Percentiles rank a stretch among this genome's conserved stretches.
Conservation (phyloP, 2,329 filamentous ascomycete genomes). For the Neopestalotiopsis sp. region DNA sequence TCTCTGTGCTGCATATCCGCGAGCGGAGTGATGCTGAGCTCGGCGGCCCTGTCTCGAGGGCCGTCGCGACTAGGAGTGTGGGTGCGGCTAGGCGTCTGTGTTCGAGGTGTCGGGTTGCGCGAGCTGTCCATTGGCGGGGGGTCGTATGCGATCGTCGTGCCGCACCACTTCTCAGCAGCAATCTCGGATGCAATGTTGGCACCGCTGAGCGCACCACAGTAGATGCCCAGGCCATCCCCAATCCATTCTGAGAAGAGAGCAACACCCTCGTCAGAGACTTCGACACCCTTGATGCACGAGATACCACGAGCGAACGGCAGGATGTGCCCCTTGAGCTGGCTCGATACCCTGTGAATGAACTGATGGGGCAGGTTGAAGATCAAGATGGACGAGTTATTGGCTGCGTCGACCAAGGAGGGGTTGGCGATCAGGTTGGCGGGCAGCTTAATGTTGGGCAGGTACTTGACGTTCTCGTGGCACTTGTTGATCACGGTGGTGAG, state of each 20-base stretch:
- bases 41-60: constrained; percentile 52
- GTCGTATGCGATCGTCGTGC: constrained; percentile 96
- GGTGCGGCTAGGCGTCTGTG: constrained; percentile 49
- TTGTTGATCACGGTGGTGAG: constrained; percentile 91
- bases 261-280: constrained; percentile 85
- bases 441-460: constrained; percentile 86
- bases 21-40: constrained; percentile 57
- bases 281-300: constrained; percentile 97
- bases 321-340: constrained; percentile 84
- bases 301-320: constrained; percentile 91
- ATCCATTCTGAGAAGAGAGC: constrained; percentile 95
- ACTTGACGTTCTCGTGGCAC: constrained; percentile 96
- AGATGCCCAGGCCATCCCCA: constrained; percentile 87
- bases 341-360: constrained; percentile 88
- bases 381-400: constrained; percentile 83
- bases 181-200: constrained; percentile 97
- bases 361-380: constrained; percentile 97
- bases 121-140: constrained; percentile 84
- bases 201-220: constrained; percentile 93
- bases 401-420: constrained; percentile 78
- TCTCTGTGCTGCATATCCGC: constrained; percentile 69
- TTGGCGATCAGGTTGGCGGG: constrained; percentile 86
- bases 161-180: constrained; percentile 93
- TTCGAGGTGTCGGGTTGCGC: constrained; percentile 65
- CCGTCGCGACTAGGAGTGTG: constrained; percentile 51